Evolutionary conservation across 2,329 filamentous ascomycete genomes (phyloP).

Genomic region (Aspergillus vadensis): DNA sequence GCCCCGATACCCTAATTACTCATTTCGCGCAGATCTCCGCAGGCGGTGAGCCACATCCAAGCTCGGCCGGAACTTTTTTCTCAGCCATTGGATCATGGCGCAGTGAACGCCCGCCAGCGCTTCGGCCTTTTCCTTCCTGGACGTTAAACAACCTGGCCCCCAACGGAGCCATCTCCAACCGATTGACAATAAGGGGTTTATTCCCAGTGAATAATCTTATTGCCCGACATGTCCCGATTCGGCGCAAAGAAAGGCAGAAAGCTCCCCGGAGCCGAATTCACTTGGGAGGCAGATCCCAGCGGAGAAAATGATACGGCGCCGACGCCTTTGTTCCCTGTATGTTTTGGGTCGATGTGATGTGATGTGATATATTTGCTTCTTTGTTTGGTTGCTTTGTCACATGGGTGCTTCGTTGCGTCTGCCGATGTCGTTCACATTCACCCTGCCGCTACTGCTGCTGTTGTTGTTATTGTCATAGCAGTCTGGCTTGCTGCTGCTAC

Average conservation of each 20-base stretch:
- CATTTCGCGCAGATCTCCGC: conserved; percentile 2
- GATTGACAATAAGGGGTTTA: too few species aligned
- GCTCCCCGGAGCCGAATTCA: conserved; percentile 45
- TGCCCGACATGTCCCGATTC: conserved; percentile 41
- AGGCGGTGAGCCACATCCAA: conserved; percentile 27
- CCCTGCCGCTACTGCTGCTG: background rate
- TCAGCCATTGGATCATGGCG: background rate
- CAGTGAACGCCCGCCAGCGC: background rate
- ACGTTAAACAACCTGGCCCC: background rate
- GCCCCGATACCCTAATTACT: conserved; percentile 18
- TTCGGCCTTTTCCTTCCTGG: background rate
- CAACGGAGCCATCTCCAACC: too few species aligned
- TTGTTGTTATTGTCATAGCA: background rate
- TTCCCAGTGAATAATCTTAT: background rate
- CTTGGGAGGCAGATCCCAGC: conserved; percentile 42
- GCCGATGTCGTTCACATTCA: too few species aligned
- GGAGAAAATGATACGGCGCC: conserved; percentile 48
- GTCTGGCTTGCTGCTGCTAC: too few species aligned
- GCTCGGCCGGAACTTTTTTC: conserved; percentile 10
- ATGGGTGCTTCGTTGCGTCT: background rate
- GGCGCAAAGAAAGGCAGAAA: conserved; percentile 42
- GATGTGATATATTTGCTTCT: background rate
- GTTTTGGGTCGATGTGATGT: conserved; percentile 15
- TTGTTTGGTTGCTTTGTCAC: background rate
- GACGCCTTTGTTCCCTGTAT: conserved; percentile 51